phyloP scores from a whole-genome alignment of 2,329 filamentous ascomycete genomes.

The Magnaporthiopsis rhizophila region DNA sequence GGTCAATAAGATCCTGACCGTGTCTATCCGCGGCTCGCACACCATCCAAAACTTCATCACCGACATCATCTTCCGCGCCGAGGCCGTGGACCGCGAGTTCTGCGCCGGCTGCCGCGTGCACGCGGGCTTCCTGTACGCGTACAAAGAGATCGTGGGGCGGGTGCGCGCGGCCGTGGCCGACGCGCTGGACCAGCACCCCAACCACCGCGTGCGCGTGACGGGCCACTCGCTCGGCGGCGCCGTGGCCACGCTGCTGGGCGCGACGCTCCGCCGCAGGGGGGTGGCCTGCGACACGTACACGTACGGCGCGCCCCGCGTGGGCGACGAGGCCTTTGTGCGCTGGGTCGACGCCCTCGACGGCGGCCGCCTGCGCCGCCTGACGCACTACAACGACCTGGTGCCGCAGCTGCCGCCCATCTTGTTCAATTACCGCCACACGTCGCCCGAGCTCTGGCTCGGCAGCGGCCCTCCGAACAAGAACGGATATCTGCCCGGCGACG shows the following conservation, averaged over 20 bases:
- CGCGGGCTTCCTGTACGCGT: conserved; percentile 51
- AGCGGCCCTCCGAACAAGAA: conserved; percentile 23
- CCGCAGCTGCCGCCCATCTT: conserved; percentile 56
- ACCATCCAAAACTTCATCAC: conserved; percentile 55
- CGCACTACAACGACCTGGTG: conserved; percentile 59
- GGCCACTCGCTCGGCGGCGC: conserved; percentile 65
- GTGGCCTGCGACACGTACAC: conserved; percentile 50
- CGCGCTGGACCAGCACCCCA: conserved; percentile 38
- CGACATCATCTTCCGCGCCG: conserved; percentile 37
- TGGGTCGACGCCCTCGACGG: conserved; percentile 46
- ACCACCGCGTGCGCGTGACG: conserved; percentile 46
- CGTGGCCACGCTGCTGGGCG: conserved; percentile 52
- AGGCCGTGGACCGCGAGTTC: conserved; percentile 26
- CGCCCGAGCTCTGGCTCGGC: conserved; percentile 60
- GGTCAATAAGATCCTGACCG: conserved; percentile 44
- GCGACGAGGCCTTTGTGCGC: conserved; percentile 44
- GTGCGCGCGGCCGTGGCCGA: conserved; percentile 34
- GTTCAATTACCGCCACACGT: conserved; percentile 56
- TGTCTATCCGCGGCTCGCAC: conserved; percentile 51
- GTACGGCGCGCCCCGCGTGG: conserved; percentile 61
- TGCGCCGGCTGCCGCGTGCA: conserved; percentile 43
- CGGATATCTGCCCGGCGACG: conserved; percentile 29
- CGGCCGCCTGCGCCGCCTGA: conserved; percentile 50
- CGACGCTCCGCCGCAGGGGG: conserved; percentile 42
- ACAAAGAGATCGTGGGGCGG: conserved; percentile 39